Evolutionary conservation across 2,329 filamentous ascomycete species (phyloP), one percentile per base, ranked within the genome.

Genomic region (Dothiorella sarmentorum): DNA sequence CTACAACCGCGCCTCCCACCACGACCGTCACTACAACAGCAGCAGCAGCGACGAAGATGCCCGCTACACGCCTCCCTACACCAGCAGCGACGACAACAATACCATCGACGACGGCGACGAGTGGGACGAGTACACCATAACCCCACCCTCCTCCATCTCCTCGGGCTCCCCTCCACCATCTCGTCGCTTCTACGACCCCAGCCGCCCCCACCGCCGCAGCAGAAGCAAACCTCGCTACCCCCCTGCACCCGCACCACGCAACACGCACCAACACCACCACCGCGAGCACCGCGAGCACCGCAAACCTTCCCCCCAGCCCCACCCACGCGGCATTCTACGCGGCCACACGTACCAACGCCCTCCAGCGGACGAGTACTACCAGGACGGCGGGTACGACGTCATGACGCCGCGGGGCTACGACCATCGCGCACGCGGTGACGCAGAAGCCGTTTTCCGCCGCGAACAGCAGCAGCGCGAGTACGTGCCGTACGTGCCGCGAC

Each of bases 351-450:
- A 53, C 24, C 33, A 18, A 17, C 49, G 22, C 4, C 35, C 15
- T 15, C 35, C 49, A 5, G 49, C 17, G 4, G 49, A 53, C 22
- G 49, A 24, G 35, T 53, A 53, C 49, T 53, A 53, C 37, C 33
- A 15, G 20, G 15, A 53, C 10, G 49, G 49, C 7, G 49, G 49
- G 3, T 53, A 53, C 35, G 49, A 53, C 24, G 35, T 18, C 17
- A 20, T 53, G 33, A 24, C 15, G 10, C 49, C 22, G 33, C 31
- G 33, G 3, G 22, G 33, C 10, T 52, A 27, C 24, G 22, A 40
- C 13, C 22, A 7, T 17, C 33, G 9, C n/a, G 49, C n/a, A n/a
- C n/a, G n/a, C n/a, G n/a, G n/a, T n/a, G n/a, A n/a, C n/a, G n/a
- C n/a, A n/a, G n/a, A n/a, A n/a, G n/a, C n/a, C n/a, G n/a, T n/a